Evolutionary conservation across 257 asterid genomes (phyloP).

Genomic region (Plantago major): DNA sequence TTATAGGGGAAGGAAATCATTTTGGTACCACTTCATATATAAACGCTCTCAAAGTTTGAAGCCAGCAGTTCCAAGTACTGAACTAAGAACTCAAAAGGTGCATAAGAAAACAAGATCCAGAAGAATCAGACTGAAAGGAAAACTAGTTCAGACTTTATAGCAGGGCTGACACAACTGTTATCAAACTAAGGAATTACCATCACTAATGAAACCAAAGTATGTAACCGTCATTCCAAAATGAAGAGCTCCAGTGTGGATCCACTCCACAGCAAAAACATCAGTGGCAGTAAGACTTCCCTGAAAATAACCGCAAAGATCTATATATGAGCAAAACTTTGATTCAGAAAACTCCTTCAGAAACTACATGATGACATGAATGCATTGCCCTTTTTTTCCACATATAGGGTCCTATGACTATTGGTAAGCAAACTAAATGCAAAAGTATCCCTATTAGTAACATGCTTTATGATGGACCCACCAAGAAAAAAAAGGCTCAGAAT

Average conservation of each 20-base stretch:
- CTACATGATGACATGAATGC: background rate
- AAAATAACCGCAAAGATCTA: conserved; percentile 20
- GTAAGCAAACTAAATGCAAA: conserved; percentile 13
- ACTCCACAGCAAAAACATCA: conserved; percentile 96
- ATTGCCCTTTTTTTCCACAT: conserved; percentile 5
- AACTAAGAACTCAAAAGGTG: conserved; percentile 12
- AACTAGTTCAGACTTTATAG: conserved; percentile 3
- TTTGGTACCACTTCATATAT: background rate
- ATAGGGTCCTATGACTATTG: conserved; percentile 3
- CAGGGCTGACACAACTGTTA: conserved; percentile 7
- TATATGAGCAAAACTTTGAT: conserved; percentile 17
- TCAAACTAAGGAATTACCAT: conserved; percentile 48
- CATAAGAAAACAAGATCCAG: conserved; percentile 6
- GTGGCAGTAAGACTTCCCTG: conserved; percentile 98
- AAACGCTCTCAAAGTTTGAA: background rate
- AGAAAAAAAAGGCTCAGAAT: conserved; percentile 9
- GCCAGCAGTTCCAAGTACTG: background rate
- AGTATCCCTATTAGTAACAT: conserved; percentile 4
- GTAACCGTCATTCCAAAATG: conserved; percentile 93
- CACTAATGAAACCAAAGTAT: conserved; percentile 92
- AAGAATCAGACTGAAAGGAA: conserved; percentile 10
- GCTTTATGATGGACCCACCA: conserved; percentile 10
- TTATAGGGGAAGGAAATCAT: background rate
- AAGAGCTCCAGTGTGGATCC: conserved; percentile 88
- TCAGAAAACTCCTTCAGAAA: background rate